These are phyloP conservation scores for Falciphora oryzae DNA, from an alignment of 2,329 filamentous ascomycete species.

Conservation along the genomic window DNA sequence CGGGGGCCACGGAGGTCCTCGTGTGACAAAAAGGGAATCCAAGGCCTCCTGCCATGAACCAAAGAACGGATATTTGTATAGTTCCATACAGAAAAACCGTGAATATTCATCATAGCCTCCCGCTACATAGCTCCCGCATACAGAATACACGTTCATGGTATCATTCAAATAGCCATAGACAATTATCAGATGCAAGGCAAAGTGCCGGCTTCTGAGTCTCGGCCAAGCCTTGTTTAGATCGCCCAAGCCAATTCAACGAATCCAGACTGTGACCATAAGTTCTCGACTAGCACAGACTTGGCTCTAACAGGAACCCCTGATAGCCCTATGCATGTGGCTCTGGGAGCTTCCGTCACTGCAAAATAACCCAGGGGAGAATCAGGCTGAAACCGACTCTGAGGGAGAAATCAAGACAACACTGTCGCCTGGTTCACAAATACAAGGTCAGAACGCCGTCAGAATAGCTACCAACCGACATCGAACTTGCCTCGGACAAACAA, in stretches of 20 bases:
- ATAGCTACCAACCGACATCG: neutral
- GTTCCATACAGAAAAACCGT: too few species aligned
- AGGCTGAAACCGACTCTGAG: constrained; percentile 4
- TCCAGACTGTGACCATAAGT: neutral
- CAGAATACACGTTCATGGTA: too few species aligned
- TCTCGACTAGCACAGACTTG: neutral
- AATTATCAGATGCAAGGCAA: neutral
- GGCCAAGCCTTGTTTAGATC: neutral
- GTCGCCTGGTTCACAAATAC: constrained; percentile 17
- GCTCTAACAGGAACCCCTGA: neutral
- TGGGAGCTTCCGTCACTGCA: neutral
- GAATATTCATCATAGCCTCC: too few species aligned
- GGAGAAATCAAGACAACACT: constrained; percentile 15
- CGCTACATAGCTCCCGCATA: too few species aligned
- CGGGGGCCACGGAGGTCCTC: too few species aligned
- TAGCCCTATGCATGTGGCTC: neutral
- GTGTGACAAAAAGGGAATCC: too few species aligned
- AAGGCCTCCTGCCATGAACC: too few species aligned
- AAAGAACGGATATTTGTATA: too few species aligned
- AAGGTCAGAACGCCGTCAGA: neutral
- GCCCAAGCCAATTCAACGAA: neutral
- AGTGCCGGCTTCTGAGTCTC: neutral
- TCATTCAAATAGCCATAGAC: too few species aligned
- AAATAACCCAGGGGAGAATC: neutral
- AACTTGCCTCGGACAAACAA: constrained; percentile 88